Conservation (phyloP, 306 rosid species). For the Vigna trinervia region DNA sequence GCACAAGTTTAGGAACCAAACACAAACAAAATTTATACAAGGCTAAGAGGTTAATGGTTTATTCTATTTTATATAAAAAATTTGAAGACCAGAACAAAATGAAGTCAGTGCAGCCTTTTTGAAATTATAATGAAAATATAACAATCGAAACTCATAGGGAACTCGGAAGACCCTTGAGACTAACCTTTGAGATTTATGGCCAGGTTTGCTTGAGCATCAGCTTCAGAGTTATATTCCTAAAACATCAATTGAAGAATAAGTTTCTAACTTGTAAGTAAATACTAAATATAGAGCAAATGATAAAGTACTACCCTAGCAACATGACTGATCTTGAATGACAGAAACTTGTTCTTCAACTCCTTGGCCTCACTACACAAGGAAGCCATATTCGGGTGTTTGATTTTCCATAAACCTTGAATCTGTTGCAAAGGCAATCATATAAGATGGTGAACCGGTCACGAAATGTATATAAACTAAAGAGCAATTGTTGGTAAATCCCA, state of each 20-base stretch:
- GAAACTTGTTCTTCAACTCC: constrained; percentile 62
- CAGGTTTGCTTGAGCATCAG: constrained; percentile 80
- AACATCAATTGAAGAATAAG: constrained; percentile 32
- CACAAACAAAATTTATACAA: neutral
- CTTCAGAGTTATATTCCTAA: constrained; percentile 77
- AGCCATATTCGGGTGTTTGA: constrained; percentile 70
- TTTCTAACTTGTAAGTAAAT: constrained; percentile 6
- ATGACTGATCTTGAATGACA: constrained; percentile 74
- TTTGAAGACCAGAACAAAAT: neutral
- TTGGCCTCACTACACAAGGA: constrained; percentile 66
- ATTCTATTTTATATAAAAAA: neutral
- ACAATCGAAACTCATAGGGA: neutral
- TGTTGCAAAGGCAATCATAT: constrained; percentile 45
- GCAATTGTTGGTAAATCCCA: constrained; percentile 6
- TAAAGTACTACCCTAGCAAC: constrained; percentile 64
- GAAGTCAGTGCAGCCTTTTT: neutral
- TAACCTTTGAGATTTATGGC: constrained; percentile 70
- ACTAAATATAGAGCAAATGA: constrained; percentile 14
- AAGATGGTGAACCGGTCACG: constrained; percentile 12
- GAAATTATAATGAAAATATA: neutral
- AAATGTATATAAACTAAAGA: neutral
- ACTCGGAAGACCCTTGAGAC: constrained; percentile 37
- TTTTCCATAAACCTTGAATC: constrained; percentile 79
- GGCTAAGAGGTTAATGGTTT: neutral
- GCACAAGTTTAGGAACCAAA: constrained; percentile 44